These are phyloP conservation scores for Apiospora kogelbergensis DNA, from an alignment of 2,329 filamentous ascomycete genomes.

Conservation along the genomic window DNA sequence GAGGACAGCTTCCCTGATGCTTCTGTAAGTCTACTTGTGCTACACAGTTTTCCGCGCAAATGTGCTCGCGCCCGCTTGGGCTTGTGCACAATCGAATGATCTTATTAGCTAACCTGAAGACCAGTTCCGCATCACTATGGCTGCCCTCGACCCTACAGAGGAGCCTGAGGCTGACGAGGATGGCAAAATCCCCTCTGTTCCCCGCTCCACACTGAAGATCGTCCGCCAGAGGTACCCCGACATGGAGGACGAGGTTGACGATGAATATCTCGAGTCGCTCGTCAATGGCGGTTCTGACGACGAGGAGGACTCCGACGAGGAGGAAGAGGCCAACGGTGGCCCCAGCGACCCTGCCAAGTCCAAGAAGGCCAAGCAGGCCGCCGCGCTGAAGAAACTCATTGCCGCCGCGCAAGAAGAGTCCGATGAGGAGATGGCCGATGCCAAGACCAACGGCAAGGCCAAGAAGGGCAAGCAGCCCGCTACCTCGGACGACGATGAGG, in stretches of 20 bases:
- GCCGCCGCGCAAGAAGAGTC: slow-evolving; percentile 60
- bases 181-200: slow-evolving; percentile 59
- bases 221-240: slow-evolving; percentile 68
- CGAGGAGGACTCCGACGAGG: slow-evolving; percentile 38
- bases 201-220: slow-evolving; percentile 87
- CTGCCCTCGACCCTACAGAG: slow-evolving; percentile 89
- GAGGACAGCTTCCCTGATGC: slow-evolving; percentile 66
- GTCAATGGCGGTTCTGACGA: slow-evolving; percentile 54
- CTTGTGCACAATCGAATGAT: not conserved
- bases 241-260: slow-evolving; percentile 59
- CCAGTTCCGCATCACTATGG: slow-evolving; percentile 97
- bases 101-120: not conserved
- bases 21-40: slow-evolving; percentile 61
- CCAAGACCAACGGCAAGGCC: slow-evolving; percentile 60
- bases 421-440: slow-evolving; percentile 68
- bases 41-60: not conserved
- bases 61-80: not conserved
- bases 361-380: slow-evolving; percentile 80
- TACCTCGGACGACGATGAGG: slow-evolving; percentile 40
- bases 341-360: slow-evolving; percentile 89
- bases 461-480: slow-evolving; percentile 73
- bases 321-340: slow-evolving; percentile 75
- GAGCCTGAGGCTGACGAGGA: slow-evolving; percentile 65
- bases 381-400: slow-evolving; percentile 75
- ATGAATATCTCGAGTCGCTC: slow-evolving; percentile 61